Evolutionary conservation across 1,284 basidiomycete genomes (phyloP).

Genomic region (Moniliophthora roreri): DNA sequence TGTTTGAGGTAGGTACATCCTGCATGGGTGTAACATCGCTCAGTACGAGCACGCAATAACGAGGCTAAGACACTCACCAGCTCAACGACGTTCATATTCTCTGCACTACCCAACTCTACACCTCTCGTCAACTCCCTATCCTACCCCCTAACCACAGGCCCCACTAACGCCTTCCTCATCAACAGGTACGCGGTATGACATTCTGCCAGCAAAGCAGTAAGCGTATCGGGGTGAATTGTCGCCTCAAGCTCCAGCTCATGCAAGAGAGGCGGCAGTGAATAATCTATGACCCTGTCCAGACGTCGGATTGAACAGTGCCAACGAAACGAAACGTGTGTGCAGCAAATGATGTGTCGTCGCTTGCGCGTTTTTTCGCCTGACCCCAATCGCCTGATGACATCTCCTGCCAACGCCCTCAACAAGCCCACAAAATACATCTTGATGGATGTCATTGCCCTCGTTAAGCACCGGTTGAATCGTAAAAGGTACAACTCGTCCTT

Average conservation of each 20-base stretch:
- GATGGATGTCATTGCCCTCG: conserved; percentile 92
- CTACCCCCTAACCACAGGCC: conserved; percentile 73
- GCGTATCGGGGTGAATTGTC: conserved; percentile 69
- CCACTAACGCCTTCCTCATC: conserved; percentile 69
- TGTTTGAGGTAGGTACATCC: conserved; percentile 91
- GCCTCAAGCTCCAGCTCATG: conserved; percentile 83
- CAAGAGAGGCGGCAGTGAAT: conserved; percentile 74
- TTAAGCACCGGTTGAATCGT: conserved; percentile 94
- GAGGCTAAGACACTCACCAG: conserved; percentile 68
- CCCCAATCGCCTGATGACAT: conserved; percentile 75
- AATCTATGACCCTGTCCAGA: conserved; percentile 1
- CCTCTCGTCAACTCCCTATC: conserved; percentile 79
- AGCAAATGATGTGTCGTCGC: conserved; percentile 70
- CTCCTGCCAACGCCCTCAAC: conserved; percentile 69
- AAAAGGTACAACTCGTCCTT: conserved; percentile 90
- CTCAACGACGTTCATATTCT: conserved; percentile 86
- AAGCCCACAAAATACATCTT: conserved; percentile 92
- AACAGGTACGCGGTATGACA: conserved; percentile 84
- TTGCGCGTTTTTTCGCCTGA: conserved; percentile 78
- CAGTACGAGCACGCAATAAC: conserved; percentile 6
- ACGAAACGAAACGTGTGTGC: conserved; percentile 82
- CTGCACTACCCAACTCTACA: conserved; percentile 73
- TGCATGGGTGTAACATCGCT: conserved; percentile 65
- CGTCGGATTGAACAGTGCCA: conserved; percentile 38
- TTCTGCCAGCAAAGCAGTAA: conserved; percentile 75